Evolutionary conservation across 2,329 filamentous ascomycete species (phyloP), one percentile per base, ranked within the genome.

Genomic region (Cryphonectria parasitica): DNA sequence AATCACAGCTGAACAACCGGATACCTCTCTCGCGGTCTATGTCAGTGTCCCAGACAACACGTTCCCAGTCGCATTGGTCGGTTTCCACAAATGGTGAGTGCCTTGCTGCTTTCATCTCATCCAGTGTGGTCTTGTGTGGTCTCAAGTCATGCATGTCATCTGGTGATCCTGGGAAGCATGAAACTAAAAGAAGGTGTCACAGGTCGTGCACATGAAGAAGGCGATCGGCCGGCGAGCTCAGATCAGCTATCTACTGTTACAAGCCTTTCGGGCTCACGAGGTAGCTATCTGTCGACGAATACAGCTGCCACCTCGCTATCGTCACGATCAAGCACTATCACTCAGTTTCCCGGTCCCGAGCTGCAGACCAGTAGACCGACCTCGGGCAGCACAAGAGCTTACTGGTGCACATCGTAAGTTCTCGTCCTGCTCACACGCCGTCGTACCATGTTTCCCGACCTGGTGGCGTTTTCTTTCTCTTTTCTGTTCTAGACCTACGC

Each of bases 351-450:
- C 77, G 81, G 64, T 78, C 80, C 28, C 80, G 81, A 74, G 77
- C 80, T 15, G 78, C 80, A 54, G 77, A 82, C 54, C 77, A 81
- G 39, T 76, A 82, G 71, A 71, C 75, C 56, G 64, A 71, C 22
- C 74, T 75, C 71, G 76, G 74, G 71, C 76, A 77, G 58, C 7
- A 76, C 81, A 34, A 85, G 86, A 73, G 83, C 86, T 39, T 87
- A 87, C 77, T 87, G 85, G 85, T 87, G 85, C 75, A 87, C 85
- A 5, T 86, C 84, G 25, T 87, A 84, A 71, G 70, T 69, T 41
- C 58, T 17, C 13, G 8, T 39, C 70, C 36, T 6, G 19, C 34
- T 65, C 36, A 11, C 36, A 13, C 43, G 8, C 13, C 60, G 36
- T 58, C 43, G 65, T 13, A 25, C 31, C 66, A 25, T 15, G 15